These are phyloP conservation scores for Quercus cerris DNA, from an alignment of 306 rosid species.

Conservation along the genomic window DNA sequence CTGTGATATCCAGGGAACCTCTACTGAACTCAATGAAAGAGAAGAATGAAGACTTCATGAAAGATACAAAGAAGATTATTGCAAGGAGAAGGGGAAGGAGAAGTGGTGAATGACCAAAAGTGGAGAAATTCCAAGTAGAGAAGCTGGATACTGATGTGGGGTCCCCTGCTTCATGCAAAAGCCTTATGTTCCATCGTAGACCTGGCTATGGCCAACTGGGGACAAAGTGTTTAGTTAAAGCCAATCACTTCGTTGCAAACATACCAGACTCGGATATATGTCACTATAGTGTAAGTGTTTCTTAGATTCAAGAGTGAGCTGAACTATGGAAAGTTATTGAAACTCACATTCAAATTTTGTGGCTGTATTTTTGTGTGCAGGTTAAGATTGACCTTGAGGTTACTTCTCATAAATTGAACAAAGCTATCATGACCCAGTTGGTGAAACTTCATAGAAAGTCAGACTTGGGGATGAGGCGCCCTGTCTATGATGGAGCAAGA, in stretches of 20 bases:
- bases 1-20: constrained; percentile 25
- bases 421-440: constrained; percentile 40
- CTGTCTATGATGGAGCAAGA: constrained; percentile 46
- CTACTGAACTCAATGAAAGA: constrained; percentile 21
- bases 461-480: constrained; percentile 35
- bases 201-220: no score
- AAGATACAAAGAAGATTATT: background rate
- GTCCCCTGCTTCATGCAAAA: no score
- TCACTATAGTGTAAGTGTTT: constrained; percentile 48
- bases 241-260: constrained; percentile 22
- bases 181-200: no score
- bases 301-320: background rate
- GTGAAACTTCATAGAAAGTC: constrained; percentile 33
- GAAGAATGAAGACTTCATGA: background rate
- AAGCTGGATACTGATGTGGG: no score
- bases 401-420: constrained; percentile 30
- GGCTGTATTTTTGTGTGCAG: constrained; percentile 1
- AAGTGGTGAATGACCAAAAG: no score
- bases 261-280: constrained; percentile 48
- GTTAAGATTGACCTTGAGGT: constrained; percentile 41
- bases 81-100: no score
- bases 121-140: no score
- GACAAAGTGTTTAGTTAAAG: no score
- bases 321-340: background rate
- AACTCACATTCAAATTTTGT: background rate